Evolutionary conservation across 2,329 filamentous ascomycete species (phyloP).

Genomic region (Neonectria faginata): DNA sequence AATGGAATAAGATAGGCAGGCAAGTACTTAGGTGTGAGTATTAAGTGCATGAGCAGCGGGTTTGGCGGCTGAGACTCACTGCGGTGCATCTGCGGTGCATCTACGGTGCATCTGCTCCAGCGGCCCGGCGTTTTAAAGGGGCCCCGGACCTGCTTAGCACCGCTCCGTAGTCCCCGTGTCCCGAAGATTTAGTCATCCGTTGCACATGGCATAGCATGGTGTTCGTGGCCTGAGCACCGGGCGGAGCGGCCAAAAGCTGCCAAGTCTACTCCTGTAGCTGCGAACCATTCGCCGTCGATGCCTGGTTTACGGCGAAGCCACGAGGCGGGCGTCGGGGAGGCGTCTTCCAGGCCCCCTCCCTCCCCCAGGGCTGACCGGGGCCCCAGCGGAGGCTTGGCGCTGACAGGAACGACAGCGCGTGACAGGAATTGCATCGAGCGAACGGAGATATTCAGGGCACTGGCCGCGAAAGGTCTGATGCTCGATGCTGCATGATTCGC

Average conservation of each 20-base stretch:
- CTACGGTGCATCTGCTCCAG: background rate
- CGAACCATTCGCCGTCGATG: conserved; percentile 13
- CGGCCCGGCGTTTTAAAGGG: background rate
- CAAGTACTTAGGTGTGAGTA: background rate
- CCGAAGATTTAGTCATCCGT: conserved; percentile 16
- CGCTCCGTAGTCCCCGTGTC: conserved; percentile 18
- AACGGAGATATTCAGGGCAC: background rate
- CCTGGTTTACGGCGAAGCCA: conserved; percentile 22
- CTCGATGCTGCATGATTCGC: conserved; percentile 2
- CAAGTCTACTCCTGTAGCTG: background rate
- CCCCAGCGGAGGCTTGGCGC: background rate
- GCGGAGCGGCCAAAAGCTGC: background rate
- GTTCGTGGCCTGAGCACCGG: background rate
- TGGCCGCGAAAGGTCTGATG: background rate
- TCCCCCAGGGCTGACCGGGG: conserved; percentile 6
- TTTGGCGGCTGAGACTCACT: background rate
- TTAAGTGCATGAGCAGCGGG: background rate
- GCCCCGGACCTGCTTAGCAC: conserved; percentile 8
- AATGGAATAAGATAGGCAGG: background rate
- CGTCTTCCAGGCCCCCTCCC: conserved; percentile 22
- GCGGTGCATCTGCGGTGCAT: too few species aligned
- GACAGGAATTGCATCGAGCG: background rate
- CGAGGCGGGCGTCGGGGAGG: conserved; percentile 15
- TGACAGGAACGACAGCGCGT: conserved; percentile 7
- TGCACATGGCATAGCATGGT: conserved; percentile 20